Evolutionary conservation across 257 asterid genomes (phyloP).

Genomic region (Lavandula angustifolia): DNA sequence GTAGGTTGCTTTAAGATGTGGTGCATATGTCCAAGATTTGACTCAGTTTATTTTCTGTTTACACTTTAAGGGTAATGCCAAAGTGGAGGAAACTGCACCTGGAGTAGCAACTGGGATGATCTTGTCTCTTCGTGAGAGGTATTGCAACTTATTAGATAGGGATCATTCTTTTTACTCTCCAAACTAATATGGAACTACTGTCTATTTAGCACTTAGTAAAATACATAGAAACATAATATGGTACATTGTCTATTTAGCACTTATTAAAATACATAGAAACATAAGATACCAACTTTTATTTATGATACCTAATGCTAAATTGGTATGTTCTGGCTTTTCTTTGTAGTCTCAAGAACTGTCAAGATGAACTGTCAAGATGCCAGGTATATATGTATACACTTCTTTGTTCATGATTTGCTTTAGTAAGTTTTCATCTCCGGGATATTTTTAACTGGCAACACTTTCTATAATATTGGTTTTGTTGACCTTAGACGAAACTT

Average conservation of each 20-base stretch:
- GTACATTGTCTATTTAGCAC: constrained; percentile 1
- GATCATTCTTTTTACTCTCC: background rate
- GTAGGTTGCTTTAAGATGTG: constrained; percentile 8
- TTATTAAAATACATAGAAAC: background rate
- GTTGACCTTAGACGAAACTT: constrained; percentile 58
- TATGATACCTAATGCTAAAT: constrained; percentile 12
- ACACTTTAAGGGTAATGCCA: constrained; percentile 49
- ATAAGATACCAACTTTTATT: background rate
- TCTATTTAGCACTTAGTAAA: background rate
- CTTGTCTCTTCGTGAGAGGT: constrained; percentile 94
- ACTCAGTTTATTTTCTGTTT: constrained; percentile 23
- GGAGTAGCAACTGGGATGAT: constrained; percentile 92
- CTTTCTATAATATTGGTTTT: constrained; percentile 24
- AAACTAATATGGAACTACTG: background rate
- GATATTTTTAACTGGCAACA: constrained; percentile 8
- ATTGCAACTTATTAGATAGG: constrained; percentile 19
- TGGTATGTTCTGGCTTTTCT: constrained; percentile 28
- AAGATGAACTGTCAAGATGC: constrained; percentile 71
- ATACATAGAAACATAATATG: background rate
- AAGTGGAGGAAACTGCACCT: constrained; percentile 87
- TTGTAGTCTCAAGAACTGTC: constrained; percentile 81
- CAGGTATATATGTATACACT: constrained; percentile 52
- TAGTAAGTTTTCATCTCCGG: background rate
- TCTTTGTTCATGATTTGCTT: constrained; percentile 10
- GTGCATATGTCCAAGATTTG: constrained; percentile 21